Evolutionary conservation across 2,329 filamentous ascomycete species (phyloP).

Genomic region (Colletotrichum sp.): DNA sequence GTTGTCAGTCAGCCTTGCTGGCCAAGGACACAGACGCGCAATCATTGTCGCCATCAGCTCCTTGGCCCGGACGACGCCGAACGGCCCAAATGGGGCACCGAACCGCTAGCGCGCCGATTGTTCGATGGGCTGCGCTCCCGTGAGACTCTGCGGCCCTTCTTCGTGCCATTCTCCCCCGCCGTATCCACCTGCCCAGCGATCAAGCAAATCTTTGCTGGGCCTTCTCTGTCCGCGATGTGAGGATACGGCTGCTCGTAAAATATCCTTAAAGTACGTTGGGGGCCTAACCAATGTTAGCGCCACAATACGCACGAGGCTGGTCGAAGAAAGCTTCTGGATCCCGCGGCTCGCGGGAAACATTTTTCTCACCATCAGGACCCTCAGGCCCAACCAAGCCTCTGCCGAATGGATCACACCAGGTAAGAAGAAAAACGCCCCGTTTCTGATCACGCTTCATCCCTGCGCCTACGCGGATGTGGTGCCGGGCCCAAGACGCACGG

Average conservation of each 20-base stretch:
- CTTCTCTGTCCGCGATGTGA: neutral
- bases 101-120: neutral
- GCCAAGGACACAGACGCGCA: constrained; percentile 24
- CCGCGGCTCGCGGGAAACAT: neutral
- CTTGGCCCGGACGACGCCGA: constrained; percentile 21
- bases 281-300: neutral
- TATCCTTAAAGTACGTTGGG: neutral
- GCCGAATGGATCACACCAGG: neutral
- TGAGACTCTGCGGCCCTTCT: neutral
- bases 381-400: neutral
- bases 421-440: neutral
- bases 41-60: constrained; percentile 19
- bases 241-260: neutral
- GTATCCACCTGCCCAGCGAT: neutral
- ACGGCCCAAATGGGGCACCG: neutral
- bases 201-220: neutral
- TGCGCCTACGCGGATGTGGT: constrained; percentile 3
- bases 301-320: neutral
- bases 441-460: neutral
- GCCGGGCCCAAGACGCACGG: constrained; percentile 6
- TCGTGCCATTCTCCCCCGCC: constrained; percentile 7
- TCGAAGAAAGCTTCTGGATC: neutral
- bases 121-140: neutral
- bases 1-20: constrained; percentile 6
- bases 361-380: neutral